Evolutionary conservation across 768 basidiomycete species (phyloP).

Genomic region (Suillus hirtellus): DNA sequence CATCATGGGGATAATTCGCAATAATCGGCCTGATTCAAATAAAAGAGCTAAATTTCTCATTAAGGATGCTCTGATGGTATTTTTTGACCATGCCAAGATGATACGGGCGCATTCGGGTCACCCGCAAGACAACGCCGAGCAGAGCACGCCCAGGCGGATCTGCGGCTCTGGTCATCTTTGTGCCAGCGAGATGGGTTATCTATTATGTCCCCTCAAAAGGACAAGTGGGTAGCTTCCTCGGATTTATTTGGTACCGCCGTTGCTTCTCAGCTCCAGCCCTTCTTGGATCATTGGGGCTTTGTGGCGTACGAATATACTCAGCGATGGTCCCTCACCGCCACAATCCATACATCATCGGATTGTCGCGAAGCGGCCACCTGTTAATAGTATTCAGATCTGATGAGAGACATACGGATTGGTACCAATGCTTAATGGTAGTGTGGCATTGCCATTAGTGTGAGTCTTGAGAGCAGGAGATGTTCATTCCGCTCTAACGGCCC

Average conservation of each 20-base stretch:
- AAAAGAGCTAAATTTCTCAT: constrained; percentile 5
- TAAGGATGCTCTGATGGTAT: neutral
- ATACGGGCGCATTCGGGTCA: neutral
- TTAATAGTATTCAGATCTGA: constrained; percentile 2
- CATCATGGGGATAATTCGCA: neutral
- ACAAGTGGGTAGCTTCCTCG: constrained; percentile 31
- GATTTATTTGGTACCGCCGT: constrained; percentile 37
- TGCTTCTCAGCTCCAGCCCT: constrained; percentile 28
- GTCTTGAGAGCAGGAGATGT: neutral
- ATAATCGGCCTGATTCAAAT: neutral
- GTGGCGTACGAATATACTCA: constrained; percentile 28
- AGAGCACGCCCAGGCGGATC: neutral
- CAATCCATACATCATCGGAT: constrained; percentile 10
- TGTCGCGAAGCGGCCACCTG: constrained; percentile 1
- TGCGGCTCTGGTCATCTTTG: constrained; percentile 1
- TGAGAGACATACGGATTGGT: neutral
- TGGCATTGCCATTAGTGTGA: neutral
- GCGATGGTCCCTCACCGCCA: constrained; percentile 21
- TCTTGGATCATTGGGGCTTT: constrained; percentile 24
- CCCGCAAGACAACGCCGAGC: neutral
- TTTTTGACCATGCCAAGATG: constrained; percentile 6
- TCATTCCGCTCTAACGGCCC: constrained; percentile 2
- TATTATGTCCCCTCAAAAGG: constrained; percentile 1
- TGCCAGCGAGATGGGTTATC: neutral
- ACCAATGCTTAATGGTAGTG: neutral